Percentiles rank a stretch among this genome's conserved stretches.
Evolutionary conservation across 2,329 filamentous ascomycete species (phyloP).

Genomic region (Xylaria hypoxylon): DNA sequence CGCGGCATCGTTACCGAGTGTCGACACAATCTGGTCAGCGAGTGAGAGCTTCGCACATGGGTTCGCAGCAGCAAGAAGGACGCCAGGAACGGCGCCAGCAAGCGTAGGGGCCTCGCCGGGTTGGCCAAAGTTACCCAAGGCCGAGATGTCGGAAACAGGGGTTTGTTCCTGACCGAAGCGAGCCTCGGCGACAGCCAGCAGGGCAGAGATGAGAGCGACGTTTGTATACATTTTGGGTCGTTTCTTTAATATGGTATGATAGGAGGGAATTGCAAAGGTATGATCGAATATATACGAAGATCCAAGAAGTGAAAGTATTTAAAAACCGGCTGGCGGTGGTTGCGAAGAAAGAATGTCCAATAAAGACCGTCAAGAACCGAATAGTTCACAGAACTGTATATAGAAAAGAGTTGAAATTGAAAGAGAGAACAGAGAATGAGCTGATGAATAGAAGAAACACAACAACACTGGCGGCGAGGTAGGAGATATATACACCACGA

Average conservation of each 20-base stretch:
- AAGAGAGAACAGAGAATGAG: constrained; percentile 49
- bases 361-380: constrained; percentile 51
- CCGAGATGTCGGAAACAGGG: constrained; percentile 65
- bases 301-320: constrained; percentile 37
- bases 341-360: constrained; percentile 44
- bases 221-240: constrained; percentile 58
- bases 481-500: constrained; percentile 41
- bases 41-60: constrained; percentile 74
- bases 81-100: constrained; percentile 69
- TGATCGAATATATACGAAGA: constrained; percentile 37
- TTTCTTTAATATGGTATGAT: constrained; percentile 16
- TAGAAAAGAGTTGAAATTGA: constrained; percentile 43
- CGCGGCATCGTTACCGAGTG: constrained; percentile 69
- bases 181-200: constrained; percentile 61
- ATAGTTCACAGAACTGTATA: constrained; percentile 55
- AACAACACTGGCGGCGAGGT: constrained; percentile 32
- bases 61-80: constrained; percentile 73
- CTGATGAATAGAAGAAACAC: constrained; percentile 40
- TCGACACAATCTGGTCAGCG: constrained; percentile 72
- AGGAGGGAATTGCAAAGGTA: constrained; percentile 34
- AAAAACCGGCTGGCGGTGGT: constrained; percentile 49
- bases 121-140: constrained; percentile 65
- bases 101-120: constrained; percentile 73
- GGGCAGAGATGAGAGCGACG: constrained; percentile 54
- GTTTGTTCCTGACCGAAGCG: constrained; percentile 74